A percentile compares a stretch with the other conserved stretches of the same genome.
Conservation (phyloP, 257 asterid genomes). For the Lycium barbarum region DNA sequence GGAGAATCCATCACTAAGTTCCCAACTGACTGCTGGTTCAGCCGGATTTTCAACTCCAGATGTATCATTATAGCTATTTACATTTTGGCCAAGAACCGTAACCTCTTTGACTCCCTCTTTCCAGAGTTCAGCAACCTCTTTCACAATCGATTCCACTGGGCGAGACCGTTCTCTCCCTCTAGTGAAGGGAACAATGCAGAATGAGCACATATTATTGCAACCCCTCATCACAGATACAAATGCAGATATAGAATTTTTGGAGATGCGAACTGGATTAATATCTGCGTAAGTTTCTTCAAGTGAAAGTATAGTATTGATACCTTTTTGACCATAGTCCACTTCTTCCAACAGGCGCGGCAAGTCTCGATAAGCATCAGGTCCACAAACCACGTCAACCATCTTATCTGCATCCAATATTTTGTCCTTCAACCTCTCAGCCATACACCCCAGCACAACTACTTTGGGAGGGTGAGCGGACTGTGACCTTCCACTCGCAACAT, state of each 20-base stretch:
- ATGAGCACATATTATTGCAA: constrained; percentile 97
- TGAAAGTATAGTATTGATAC: constrained; percentile 95
- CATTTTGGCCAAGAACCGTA: constrained; percentile 97
- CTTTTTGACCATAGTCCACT: constrained; percentile 95
- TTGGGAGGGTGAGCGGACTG: constrained; percentile 87
- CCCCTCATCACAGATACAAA: constrained; percentile 99
- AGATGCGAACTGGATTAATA: constrained; percentile 89
- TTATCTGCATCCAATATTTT: constrained; percentile 94
- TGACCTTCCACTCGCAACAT: constrained; percentile 90
- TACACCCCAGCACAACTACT: constrained; percentile 95
- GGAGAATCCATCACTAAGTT: constrained; percentile 89
- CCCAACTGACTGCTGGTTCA: constrained; percentile 82
- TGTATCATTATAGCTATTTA: constrained; percentile 90
- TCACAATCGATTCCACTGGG: constrained; percentile 86
- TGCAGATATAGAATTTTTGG: constrained; percentile 89
- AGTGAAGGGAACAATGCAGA: constrained; percentile 98
- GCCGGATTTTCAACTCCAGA: constrained; percentile 61
- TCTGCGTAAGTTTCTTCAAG: constrained; percentile 99
- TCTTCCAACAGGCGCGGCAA: constrained; percentile 92
- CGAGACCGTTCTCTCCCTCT: constrained; percentile 97
- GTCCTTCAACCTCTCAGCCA: constrained; percentile 99
- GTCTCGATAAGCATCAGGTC: constrained; percentile 98
- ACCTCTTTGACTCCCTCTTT: constrained; percentile 95
- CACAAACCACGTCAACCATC: constrained; percentile 99
- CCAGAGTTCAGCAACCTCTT: constrained; percentile 94